A percentile compares a stretch with the other conserved stretches of the same genome.
These are phyloP conservation scores for Cucurbita argyrosperma DNA, from an alignment of 306 rosid genomes.

Conservation along the genomic window DNA sequence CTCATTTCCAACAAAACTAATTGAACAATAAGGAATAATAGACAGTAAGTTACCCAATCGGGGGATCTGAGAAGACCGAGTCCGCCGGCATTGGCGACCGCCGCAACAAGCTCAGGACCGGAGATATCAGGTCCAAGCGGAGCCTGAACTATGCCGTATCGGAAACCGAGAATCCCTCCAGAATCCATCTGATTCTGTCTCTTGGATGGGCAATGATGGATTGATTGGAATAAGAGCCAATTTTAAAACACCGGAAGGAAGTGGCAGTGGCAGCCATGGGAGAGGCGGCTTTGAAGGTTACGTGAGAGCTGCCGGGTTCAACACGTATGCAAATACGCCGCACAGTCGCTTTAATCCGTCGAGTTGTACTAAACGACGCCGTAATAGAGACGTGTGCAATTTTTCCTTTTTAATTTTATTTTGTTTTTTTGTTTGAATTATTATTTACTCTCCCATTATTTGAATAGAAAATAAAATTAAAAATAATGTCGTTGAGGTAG, in stretches of 20 bases:
- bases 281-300: conserved; percentile 6
- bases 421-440: not conserved
- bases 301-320: conserved; percentile 1
- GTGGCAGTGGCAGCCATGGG: not conserved
- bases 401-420: not conserved
- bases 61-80: conserved; percentile 59
- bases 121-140: conserved; percentile 83
- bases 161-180: conserved; percentile 57
- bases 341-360: not conserved
- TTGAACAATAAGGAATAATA: not conserved
- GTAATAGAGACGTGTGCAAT: not conserved
- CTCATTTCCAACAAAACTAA: not conserved
- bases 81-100: conserved; percentile 71
- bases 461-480: not conserved
- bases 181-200: conserved; percentile 26
- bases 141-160: conserved; percentile 53
- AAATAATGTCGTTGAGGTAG: not conserved
- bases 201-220: not conserved
- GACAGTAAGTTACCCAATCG: conserved; percentile 29
- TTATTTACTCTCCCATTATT: not conserved
- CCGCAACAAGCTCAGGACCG: conserved; percentile 63
- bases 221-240: not conserved
- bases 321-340: not conserved
- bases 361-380: not conserved
- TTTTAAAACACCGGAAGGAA: not conserved